Evolutionary conservation across 805 yeast genomes (phyloP), one percentile per base, ranked within the genome.

Genomic region (Cyberlindnera euphorbiiphila): DNA sequence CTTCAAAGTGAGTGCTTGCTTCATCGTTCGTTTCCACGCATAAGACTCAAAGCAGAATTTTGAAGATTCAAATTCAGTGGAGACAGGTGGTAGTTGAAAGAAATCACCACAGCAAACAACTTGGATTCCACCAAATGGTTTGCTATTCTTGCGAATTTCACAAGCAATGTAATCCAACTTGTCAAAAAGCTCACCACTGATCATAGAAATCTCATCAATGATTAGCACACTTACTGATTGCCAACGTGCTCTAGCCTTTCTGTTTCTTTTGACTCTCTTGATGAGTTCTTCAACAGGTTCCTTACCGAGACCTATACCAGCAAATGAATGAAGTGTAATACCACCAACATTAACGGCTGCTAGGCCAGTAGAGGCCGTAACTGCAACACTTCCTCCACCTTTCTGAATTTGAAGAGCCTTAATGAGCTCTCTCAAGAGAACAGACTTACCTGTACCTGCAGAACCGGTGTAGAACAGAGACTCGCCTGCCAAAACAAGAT

Each of bases 371-470:
- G 93, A 83, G 0, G 94, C 94, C 0, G 93, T 83, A 2, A 85
- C 82, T 0, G 83, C 88, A 4, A 85, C 85, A 11, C 64, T 55
- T 2, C 72, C 76, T 0, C 49, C 49, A 0, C 46, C 45, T 0
- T 71, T 68, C 54, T 76, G 69, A 1, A 47, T 42, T 44, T 62
- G 68, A 37, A 85, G 56, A 0, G 68, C 60, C 49, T 74, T 72
- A 37, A 85, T 83, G 25, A 85, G 66, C 9, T 76, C 68, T 43
- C 73, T 71, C 34, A 93, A 64, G n/a, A 93, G 65, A 4, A 93
- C 82, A 2, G 98, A 91, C 57, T 93, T 93, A 56, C 98, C 98
- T 0, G 98, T 93, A 53, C 98, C 98, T 0, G 98, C 98, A 23
- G 97, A 87, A 34, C 98, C 98, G 0, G 98, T 93, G 57, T 85